Base-by-base conservation (phyloP, 1,284 basidiomycete species). In the Dichomitus squalens region DNA sequence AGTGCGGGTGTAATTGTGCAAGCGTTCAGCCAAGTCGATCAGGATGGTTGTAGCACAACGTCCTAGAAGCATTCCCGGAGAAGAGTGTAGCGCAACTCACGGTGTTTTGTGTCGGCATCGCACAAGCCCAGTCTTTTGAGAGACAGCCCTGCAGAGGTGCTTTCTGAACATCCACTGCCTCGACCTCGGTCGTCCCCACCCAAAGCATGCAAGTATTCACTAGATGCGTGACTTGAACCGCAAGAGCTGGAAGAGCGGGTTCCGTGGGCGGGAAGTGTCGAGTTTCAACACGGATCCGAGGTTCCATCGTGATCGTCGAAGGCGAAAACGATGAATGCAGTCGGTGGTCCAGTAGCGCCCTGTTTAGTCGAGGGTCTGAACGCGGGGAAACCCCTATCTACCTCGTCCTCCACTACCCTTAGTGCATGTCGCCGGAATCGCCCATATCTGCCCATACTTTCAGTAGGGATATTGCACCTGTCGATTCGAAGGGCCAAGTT, bases 191-290 rank as follows among this genome's bases (percentile, higher is more conserved):
- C 7, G 76, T 76, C 1, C 92, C 91, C 40, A 90, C 78, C 92
- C 92, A 95, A 44, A 95, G 69, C 85, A 95, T 88, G 70, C 89
- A 91, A 51, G 91, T 90, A 66, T 85, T 83, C 33, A 83, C 81
- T 36, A 94, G 73, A 41, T 76, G 77, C 41, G 87, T 93, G 55
- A 90, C 77, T 64, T 92, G 88, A 56, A 93, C 74, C 8, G 79
- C 83, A 57, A 93, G 79, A 39, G 82, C 77, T 3, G 89, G 89
- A 34, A 82, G 68, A 16, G 75, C 75, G 46, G 74, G 69, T 57
- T 82, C 79, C 21, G 75, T 65, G 4, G 84, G 70, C 18, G 75
- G 67, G 49, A 87, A 67, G 62, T 80, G 80, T 57, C 69, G 75
- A 35, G 79, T 80, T 47, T 74, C 67, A 53, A 83, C 66, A 3